Evolutionary conservation across 257 asterid genomes (phyloP).

Genomic region (Nicotiana attenuata): DNA sequence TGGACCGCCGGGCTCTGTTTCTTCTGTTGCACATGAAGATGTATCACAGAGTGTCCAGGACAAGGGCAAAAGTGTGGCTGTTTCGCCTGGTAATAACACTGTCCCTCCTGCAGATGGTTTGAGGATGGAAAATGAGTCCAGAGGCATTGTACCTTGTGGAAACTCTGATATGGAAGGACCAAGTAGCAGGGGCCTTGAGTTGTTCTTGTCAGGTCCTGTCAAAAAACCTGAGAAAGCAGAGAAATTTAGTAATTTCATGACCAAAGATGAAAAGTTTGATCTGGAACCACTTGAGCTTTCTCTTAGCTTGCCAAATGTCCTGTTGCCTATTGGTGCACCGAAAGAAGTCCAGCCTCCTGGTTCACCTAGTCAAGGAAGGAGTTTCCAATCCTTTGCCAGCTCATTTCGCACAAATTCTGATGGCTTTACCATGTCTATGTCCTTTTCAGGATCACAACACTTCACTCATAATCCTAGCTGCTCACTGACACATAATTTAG

Average conservation of each 20-base stretch:
- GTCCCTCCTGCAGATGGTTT: constrained; percentile 30
- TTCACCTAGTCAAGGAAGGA: constrained; percentile 86
- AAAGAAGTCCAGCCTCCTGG: constrained; percentile 52
- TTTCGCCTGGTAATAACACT: constrained; percentile 30
- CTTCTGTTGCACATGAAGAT: constrained; percentile 29
- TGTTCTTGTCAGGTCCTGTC: constrained; percentile 69
- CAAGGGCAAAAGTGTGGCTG: constrained; percentile 64
- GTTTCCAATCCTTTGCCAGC: constrained; percentile 82
- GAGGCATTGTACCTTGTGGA: constrained; percentile 26
- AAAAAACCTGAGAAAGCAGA: constrained; percentile 60
- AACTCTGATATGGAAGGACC: constrained; percentile 68
- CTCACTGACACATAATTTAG: constrained; percentile 63
- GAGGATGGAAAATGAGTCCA: constrained; percentile 42
- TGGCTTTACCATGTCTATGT: constrained; percentile 86
- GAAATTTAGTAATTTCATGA: constrained; percentile 35
- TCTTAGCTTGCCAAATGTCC: constrained; percentile 93
- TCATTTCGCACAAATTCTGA: constrained; percentile 78
- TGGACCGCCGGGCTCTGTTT: constrained; percentile 30
- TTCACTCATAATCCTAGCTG: constrained; percentile 97
- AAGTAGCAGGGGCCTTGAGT: constrained; percentile 66
- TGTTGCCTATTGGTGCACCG: constrained; percentile 70
- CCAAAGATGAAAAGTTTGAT: constrained; percentile 72
- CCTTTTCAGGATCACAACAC: constrained; percentile 93
- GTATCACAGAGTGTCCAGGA: constrained; percentile 40
- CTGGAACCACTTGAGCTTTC: constrained; percentile 95